Evolutionary conservation across 2,329 filamentous ascomycete species (phyloP).

Genomic region (Cladophialophora immunda): DNA sequence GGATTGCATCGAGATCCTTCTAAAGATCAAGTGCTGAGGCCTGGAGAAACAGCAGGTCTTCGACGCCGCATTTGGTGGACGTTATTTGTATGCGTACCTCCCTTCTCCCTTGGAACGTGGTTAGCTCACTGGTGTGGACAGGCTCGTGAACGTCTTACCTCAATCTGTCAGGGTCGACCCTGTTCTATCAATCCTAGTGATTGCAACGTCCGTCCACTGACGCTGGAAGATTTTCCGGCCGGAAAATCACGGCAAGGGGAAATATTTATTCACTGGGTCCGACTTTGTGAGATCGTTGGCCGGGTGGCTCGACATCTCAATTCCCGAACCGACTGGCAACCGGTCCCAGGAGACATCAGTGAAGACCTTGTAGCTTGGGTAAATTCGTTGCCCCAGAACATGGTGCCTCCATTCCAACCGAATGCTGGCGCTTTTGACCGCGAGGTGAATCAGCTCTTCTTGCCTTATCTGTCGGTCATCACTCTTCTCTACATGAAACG

Average conservation of each 20-base stretch:
- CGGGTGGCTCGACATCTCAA: conserved; percentile 51
- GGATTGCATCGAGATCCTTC: conserved; percentile 48
- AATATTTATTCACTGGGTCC: conserved; percentile 55
- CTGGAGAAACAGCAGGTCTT: conserved; percentile 39
- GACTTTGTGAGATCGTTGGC: conserved; percentile 53
- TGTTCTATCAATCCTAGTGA: conserved; percentile 55
- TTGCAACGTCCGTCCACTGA: conserved; percentile 51
- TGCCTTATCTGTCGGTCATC: conserved; percentile 54
- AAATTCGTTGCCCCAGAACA: conserved; percentile 45
- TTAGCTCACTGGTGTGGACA: conserved; percentile 1
- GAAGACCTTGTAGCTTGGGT: conserved; percentile 50
- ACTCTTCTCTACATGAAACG: conserved; percentile 52
- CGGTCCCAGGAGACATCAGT: conserved; percentile 42
- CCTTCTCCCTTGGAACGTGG: background rate
- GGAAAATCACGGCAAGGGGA: conserved; percentile 47
- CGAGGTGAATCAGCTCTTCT: conserved; percentile 53
- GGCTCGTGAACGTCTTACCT: conserved; percentile 51
- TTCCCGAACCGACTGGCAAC: conserved; percentile 31
- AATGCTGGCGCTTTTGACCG: conserved; percentile 49
- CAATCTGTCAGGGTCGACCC: conserved; percentile 55
- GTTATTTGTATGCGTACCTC: conserved; percentile 42
- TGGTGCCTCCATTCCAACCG: conserved; percentile 46
- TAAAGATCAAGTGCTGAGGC: background rate
- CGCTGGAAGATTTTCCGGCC: conserved; percentile 49
- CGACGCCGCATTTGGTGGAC: conserved; percentile 55